Conservation (phyloP, 2,329 filamentous ascomycete genomes). For the Teratosphaeria gauchensis region DNA sequence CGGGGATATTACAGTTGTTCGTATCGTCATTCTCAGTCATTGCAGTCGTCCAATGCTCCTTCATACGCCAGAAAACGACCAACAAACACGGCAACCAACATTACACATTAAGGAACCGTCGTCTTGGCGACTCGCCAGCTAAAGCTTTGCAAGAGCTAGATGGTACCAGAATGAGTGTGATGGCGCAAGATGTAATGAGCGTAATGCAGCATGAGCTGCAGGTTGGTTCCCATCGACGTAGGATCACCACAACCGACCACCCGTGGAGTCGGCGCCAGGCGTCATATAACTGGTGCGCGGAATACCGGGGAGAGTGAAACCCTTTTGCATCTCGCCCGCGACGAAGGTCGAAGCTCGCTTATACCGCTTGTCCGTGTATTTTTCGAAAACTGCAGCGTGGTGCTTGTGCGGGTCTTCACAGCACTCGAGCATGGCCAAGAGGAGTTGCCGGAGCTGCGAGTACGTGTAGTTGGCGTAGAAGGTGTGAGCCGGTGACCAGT, state of each 20-base stretch:
- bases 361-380: slow-evolving; percentile 81
- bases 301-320: slow-evolving; percentile 42
- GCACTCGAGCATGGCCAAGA: slow-evolving; percentile 75
- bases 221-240: neutral
- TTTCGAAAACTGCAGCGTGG: slow-evolving; percentile 79
- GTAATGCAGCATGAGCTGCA: neutral
- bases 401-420: slow-evolving; percentile 73
- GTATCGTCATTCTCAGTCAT: slow-evolving; percentile 6
- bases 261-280: slow-evolving; percentile 4
- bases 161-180: slow-evolving; percentile 2
- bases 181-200: neutral
- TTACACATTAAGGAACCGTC: neutral
- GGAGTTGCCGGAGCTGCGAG: slow-evolving; percentile 66
- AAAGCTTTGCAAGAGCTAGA: slow-evolving; percentile 1
- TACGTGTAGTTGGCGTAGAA: slow-evolving; percentile 93
- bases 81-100: slow-evolving; percentile 1
- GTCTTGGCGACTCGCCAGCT: neutral
- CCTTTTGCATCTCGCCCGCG: slow-evolving; percentile 58
- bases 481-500: slow-evolving; percentile 75
- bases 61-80: slow-evolving; percentile 1
- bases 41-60: slow-evolving; percentile 6
- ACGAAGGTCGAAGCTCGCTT: slow-evolving; percentile 77
- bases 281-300: neutral
- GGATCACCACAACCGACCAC: slow-evolving; percentile 4
- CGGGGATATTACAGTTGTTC: neutral